phyloP scores from a whole-genome alignment of 139 green algal genomes.

The Tetradesmus lagerheimii region DNA sequence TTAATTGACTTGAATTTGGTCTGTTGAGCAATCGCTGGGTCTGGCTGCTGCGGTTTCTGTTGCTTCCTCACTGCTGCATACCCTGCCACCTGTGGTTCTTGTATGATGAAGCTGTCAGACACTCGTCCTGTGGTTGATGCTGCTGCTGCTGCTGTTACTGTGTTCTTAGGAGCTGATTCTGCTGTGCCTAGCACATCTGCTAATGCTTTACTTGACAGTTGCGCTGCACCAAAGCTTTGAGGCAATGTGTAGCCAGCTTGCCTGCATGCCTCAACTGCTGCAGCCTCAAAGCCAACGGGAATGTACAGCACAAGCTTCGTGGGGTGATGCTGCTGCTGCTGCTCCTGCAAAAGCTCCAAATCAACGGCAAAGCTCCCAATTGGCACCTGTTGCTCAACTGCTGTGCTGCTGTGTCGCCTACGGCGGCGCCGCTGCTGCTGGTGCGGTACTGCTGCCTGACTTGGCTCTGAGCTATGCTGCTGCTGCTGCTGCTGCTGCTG shows the following conservation, averaged over 20 bases:
- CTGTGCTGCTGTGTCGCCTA: neutral
- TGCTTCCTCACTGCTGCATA: neutral
- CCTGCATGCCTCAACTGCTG: neutral
- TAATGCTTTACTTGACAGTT: neutral
- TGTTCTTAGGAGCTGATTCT: neutral
- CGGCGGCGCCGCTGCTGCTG: neutral
- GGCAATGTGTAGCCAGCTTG: neutral
- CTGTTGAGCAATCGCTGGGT: neutral
- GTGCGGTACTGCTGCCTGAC: neutral
- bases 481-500: neutral
- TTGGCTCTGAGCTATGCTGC: too few relatives aligned
- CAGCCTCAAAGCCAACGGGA: neutral
- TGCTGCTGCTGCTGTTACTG: conserved; percentile 6
- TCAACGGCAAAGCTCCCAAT: neutral
- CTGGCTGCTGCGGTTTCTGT: neutral
- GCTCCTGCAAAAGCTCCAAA: neutral
- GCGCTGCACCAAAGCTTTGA: neutral
- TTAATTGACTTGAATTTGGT: too few relatives aligned
- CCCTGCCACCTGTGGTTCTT: neutral
- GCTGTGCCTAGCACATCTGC: neutral
- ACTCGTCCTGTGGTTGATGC: neutral
- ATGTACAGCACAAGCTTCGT: neutral
- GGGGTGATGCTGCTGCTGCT: conserved; percentile 8
- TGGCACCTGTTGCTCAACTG: neutral
- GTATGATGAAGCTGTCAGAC: neutral